Percentiles rank a stretch among this genome's conserved stretches.
Evolutionary conservation across 192 early-diverging fungal species (phyloP).

Genomic region (Piromyces finnis): DNA sequence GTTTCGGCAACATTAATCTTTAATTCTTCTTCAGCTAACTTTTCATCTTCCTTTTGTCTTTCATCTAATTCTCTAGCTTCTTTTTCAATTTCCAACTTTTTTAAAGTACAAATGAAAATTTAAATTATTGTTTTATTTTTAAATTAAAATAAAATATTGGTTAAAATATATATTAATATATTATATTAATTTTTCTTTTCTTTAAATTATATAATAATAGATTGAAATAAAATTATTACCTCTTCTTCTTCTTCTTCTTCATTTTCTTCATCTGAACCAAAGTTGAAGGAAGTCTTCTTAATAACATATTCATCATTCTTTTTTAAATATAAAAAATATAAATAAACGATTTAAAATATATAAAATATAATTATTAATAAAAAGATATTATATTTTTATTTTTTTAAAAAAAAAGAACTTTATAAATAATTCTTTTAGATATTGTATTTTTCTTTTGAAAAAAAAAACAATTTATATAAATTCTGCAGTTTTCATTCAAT

Average conservation of each 20-base stretch:
- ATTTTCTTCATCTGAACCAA: slow-evolving; percentile 15
- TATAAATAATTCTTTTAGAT: too few relatives aligned
- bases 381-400: too few relatives aligned
- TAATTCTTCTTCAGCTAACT: slow-evolving; percentile 47
- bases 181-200: too few relatives aligned
- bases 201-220: background rate
- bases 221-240: too few relatives aligned
- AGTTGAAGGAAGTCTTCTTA: slow-evolving; percentile 1
- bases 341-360: slow-evolving; percentile 6
- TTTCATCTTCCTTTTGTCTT: slow-evolving; percentile 44
- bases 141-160: too few relatives aligned
- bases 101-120: background rate
- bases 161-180: too few relatives aligned
- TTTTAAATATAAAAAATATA: slow-evolving; percentile 7
- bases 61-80: slow-evolving; percentile 45
- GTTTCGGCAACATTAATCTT: slow-evolving; percentile 57
- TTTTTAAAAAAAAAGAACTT: too few relatives aligned
- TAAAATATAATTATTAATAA: too few relatives aligned
- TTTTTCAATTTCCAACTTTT: slow-evolving; percentile 40
- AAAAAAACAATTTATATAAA: too few relatives aligned
- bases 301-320: slow-evolving; percentile 16
- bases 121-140: too few relatives aligned
- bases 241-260: slow-evolving; percentile 5
- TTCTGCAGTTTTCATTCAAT: too few relatives aligned
- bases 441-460: too few relatives aligned